Conservation (phyloP, 1,284 basidiomycete genomes). For the Rhodotorula sp. region DNA sequence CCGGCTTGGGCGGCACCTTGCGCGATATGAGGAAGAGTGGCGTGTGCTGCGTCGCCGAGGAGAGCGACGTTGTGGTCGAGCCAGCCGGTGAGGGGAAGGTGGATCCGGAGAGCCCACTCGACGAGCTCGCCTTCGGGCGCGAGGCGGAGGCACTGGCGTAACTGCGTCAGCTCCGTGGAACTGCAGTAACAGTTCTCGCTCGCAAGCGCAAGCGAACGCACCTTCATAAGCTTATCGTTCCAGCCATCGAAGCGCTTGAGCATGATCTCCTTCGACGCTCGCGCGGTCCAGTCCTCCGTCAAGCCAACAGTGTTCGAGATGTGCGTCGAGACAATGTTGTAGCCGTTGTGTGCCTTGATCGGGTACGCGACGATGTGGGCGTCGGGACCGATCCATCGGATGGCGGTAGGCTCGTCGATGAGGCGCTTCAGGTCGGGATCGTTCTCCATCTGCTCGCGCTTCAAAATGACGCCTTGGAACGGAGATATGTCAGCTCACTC, state of each 20-base stretch:
- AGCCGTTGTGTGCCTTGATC: constrained; percentile 47
- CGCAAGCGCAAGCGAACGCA: not conserved
- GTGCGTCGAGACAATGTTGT: constrained; percentile 52
- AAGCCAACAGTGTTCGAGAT: constrained; percentile 45
- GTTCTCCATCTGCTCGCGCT: constrained; percentile 46
- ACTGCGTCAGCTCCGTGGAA: constrained; percentile 42
- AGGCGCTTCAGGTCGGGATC: constrained; percentile 50
- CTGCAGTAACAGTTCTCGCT: constrained; percentile 30
- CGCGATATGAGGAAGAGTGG: constrained; percentile 47
- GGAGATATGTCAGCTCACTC: not conserved
- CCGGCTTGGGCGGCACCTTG: constrained; percentile 51
- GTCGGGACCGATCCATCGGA: constrained; percentile 48
- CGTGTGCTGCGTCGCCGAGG: constrained; percentile 51
- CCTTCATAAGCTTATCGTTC: constrained; percentile 38
- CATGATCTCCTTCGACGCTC: constrained; percentile 49
- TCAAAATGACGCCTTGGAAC: constrained; percentile 45
- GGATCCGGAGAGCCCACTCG: constrained; percentile 51
- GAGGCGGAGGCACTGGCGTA: constrained; percentile 40
- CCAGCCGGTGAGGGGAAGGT: constrained; percentile 46
- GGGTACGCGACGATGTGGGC: constrained; percentile 47
- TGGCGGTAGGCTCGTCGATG: constrained; percentile 46
- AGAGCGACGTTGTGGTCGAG: constrained; percentile 46
- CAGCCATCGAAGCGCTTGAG: constrained; percentile 50
- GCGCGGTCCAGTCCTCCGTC: constrained; percentile 49
- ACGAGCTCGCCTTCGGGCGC: constrained; percentile 49